These are phyloP conservation scores for Selenicereus undatus DNA, from an alignment of 148 eudicot genomes.

Conservation along the genomic window DNA sequence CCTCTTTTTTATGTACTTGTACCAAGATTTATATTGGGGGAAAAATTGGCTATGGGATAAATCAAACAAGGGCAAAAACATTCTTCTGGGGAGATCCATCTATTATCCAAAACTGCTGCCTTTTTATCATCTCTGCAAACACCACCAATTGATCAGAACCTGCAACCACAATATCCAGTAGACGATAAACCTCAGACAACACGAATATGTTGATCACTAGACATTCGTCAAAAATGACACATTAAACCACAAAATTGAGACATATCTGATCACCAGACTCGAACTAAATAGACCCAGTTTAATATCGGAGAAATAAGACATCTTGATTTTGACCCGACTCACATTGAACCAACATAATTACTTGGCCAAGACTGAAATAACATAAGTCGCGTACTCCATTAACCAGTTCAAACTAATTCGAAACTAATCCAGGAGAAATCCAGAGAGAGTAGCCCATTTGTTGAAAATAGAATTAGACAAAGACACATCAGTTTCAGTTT, in stretches of 20 bases:
- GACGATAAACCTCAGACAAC: background rate
- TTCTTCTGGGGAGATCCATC: slow-evolving; percentile 17
- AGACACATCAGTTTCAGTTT: background rate
- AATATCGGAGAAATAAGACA: too few species aligned
- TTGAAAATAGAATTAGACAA: background rate
- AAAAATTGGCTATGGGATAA: slow-evolving; percentile 4
- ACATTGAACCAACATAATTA: too few species aligned
- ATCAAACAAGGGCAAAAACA: slow-evolving; percentile 6
- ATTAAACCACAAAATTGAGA: too few species aligned
- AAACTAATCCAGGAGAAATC: background rate
- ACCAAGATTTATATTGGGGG: slow-evolving; percentile 14
- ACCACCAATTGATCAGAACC: slow-evolving; percentile 23
- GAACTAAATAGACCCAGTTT: too few species aligned
- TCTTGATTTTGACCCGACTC: too few species aligned
- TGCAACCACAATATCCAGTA: slow-evolving; percentile 13
- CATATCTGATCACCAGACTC: too few species aligned
- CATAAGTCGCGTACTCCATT: background rate
- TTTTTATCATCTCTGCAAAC: slow-evolving; percentile 3
- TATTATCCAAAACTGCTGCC: slow-evolving; percentile 24
- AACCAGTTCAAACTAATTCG: background rate
- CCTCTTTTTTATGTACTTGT: slow-evolving; percentile 22
- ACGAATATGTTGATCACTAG: background rate
- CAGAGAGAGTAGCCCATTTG: background rate
- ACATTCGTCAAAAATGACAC: too few species aligned
- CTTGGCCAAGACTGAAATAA: too few species aligned